These are phyloP conservation scores for Fraxinus baroniana DNA, from an alignment of 305 asterid genomes.

Conservation along the genomic window DNA sequence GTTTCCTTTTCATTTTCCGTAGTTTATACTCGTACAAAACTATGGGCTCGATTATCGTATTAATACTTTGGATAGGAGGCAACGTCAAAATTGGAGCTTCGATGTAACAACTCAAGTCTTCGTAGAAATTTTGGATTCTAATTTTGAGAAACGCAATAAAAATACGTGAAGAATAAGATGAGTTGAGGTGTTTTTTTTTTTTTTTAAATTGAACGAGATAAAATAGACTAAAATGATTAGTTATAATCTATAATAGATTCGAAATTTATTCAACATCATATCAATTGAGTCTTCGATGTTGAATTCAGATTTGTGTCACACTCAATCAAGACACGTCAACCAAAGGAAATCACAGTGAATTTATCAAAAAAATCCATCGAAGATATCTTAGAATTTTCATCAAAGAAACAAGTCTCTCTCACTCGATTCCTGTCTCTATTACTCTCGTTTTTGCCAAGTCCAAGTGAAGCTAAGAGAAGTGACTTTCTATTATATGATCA, in stretches of 20 bases:
- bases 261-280: too few relatives aligned
- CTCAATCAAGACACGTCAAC: not conserved
- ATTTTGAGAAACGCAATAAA: not conserved
- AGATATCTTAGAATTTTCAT: not conserved
- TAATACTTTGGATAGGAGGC: not conserved
- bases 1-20: not conserved
- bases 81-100: not conserved
- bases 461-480: not conserved
- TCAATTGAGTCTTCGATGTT: not conserved
- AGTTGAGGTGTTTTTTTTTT: not conserved
- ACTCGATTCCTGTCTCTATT: not conserved
- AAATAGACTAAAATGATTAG: too few relatives aligned
- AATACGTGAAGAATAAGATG: not conserved
- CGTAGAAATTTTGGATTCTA: not conserved
- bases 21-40: too few relatives aligned
- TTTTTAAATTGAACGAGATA: too few relatives aligned
- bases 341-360: not conserved
- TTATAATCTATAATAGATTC: too few relatives aligned
- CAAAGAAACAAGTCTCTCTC: not conserved
- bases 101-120: not conserved
- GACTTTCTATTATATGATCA: not conserved
- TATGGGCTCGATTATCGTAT: too few relatives aligned
- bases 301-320: not conserved
- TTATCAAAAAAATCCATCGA: not conserved
- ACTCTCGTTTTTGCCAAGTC: not conserved